A percentile compares a stretch with the other conserved stretches of the same genome.
These are phyloP conservation scores for Clarireedia homoeocarpa DNA, from an alignment of 2,329 filamentous ascomycete species.

Conservation along the genomic window DNA sequence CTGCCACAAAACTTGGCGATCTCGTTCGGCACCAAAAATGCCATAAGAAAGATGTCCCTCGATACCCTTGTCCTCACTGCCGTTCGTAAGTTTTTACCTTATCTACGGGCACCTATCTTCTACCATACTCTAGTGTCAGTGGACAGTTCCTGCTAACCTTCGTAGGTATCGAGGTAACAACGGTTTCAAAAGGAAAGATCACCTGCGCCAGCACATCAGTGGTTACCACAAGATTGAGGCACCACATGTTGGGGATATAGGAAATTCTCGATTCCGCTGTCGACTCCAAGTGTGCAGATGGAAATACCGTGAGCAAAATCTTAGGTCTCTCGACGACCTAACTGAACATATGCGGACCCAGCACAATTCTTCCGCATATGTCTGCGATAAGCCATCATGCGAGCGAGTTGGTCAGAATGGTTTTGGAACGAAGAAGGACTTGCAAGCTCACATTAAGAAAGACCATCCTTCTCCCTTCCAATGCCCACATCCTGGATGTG, in stretches of 20 bases:
- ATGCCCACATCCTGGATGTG: constrained; percentile 13
- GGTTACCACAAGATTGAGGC: background rate
- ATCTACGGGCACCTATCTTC: background rate
- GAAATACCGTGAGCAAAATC: accelerated
- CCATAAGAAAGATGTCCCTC: background rate
- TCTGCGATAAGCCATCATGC: background rate
- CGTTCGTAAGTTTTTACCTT: background rate
- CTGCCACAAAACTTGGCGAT: background rate
- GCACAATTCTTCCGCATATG: background rate
- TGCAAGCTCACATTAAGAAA: constrained; percentile 14
- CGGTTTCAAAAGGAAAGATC: constrained; percentile 2
- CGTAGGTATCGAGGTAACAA: background rate
- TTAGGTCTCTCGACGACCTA: background rate
- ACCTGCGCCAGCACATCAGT: background rate
- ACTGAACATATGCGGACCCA: background rate
- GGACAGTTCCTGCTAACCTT: background rate
- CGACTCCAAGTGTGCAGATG: accelerated
- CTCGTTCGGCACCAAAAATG: constrained; percentile 1
- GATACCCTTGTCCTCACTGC: constrained; percentile 3
- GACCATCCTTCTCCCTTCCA: constrained; percentile 15
- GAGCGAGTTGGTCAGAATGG: constrained; percentile 1
- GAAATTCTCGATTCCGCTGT: background rate
- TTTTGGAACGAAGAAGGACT: constrained; percentile 2
- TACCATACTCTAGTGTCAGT: accelerated
- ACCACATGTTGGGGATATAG: accelerated